Conservation (phyloP, 495 filamentous ascomycete genomes). For the Neurospora hispaniola region DNA sequence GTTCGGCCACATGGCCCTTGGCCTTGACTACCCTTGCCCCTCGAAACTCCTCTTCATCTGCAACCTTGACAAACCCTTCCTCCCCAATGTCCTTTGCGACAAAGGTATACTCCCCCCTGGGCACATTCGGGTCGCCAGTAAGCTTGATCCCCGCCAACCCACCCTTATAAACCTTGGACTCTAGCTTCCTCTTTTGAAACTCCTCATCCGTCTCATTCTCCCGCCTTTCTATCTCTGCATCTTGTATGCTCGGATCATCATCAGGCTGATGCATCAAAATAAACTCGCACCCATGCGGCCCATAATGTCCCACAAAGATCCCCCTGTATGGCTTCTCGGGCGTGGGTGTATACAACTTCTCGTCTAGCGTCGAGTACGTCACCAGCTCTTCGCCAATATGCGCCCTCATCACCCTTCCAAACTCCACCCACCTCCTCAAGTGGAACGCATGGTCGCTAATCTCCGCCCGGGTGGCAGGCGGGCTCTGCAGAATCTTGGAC, state of each 20-base stretch:
- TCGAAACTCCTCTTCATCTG: constrained; percentile 52
- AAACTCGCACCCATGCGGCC: constrained; percentile 81
- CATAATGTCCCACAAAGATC: constrained; percentile 88
- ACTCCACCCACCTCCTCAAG: constrained; percentile 60
- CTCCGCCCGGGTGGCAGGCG: constrained; percentile 36
- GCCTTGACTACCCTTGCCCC: constrained; percentile 69
- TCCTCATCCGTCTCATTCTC: constrained; percentile 29
- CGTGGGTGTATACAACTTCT: constrained; percentile 64
- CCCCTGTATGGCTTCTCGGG: constrained; percentile 71
- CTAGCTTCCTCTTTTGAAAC: constrained; percentile 23
- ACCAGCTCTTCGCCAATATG: constrained; percentile 53
- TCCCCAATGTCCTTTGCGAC: constrained; percentile 63
- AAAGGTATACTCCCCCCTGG: constrained; percentile 74
- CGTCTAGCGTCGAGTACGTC: constrained; percentile 68
- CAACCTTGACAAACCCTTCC: constrained; percentile 34
- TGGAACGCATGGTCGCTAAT: constrained; percentile 58
- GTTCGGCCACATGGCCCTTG: constrained; percentile 62
- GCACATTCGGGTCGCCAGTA: constrained; percentile 83
- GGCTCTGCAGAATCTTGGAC: constrained; percentile 11
- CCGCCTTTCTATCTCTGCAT: constrained; percentile 10
- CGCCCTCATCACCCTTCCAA: constrained; percentile 12
- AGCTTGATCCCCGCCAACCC: constrained; percentile 74
- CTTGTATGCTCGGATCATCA: constrained; percentile 3
- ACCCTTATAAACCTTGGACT: constrained; percentile 41
- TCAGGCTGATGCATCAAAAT: constrained; percentile 67